Conservation (phyloP, 257 asterid genomes). For the Solanum medicagineum region DNA sequence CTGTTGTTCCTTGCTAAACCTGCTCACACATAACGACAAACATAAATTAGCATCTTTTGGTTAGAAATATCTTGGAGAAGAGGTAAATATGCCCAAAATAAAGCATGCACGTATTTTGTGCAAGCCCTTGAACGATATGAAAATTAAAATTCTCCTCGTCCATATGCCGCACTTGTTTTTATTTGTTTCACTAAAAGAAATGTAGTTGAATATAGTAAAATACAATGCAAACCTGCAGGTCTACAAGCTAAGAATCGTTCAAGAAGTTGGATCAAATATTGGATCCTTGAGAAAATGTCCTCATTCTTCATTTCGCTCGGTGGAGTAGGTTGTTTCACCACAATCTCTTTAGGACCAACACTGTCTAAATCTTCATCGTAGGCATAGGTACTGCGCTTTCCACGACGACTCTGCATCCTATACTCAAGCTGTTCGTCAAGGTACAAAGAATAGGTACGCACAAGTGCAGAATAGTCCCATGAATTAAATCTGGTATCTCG, state of each 20-base stretch:
- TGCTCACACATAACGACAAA: background rate
- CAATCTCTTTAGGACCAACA: slow-evolving; percentile 1
- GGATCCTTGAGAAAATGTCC: slow-evolving; percentile 40
- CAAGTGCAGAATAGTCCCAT: slow-evolving; percentile 90
- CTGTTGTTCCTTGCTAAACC: slow-evolving; percentile 62
- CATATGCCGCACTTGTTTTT: background rate
- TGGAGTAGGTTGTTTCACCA: slow-evolving; percentile 23
- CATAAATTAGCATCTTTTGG: background rate
- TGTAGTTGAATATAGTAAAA: background rate
- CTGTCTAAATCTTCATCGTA: slow-evolving; percentile 18
- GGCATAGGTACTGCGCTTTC: slow-evolving; percentile 27
- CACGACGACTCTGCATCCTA: slow-evolving; percentile 55
- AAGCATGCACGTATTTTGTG: background rate
- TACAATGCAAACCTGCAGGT: slow-evolving; percentile 57
- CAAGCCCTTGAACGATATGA: background rate
- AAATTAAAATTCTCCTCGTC: background rate
- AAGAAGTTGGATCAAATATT: slow-evolving; percentile 65
- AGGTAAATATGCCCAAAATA: background rate
- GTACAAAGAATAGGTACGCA: slow-evolving; percentile 61
- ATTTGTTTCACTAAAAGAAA: background rate
- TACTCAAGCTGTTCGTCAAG: slow-evolving; percentile 82
- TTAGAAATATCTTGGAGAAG: background rate
- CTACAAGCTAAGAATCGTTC: slow-evolving; percentile 69
- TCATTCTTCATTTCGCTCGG: slow-evolving; percentile 51
- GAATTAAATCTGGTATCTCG: slow-evolving; percentile 46